Evolutionary conservation across 306 rosid genomes (phyloP).

Genomic region (Glycine latifolia): DNA sequence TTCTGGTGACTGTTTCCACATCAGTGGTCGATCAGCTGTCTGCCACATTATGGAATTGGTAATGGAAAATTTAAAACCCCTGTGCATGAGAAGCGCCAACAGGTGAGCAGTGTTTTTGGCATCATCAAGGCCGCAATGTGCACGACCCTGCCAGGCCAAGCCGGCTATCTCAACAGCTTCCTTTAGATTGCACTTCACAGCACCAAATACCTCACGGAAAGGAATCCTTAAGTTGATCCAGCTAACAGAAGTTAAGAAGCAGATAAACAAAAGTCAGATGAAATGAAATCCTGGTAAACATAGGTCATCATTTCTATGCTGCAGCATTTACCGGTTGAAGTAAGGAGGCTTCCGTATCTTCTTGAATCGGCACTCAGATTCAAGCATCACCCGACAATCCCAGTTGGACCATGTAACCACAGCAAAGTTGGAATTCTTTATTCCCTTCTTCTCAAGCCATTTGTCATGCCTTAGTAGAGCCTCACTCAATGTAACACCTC

Average conservation of each 20-base stretch:
- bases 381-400: slow-evolving; percentile 96
- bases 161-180: slow-evolving; percentile 94
- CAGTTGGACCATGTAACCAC: slow-evolving; percentile 98
- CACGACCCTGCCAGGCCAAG: slow-evolving; percentile 90
- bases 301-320: slow-evolving; percentile 26
- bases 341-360: slow-evolving; percentile 91
- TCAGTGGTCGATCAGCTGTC: slow-evolving; percentile 59
- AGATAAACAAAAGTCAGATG: slow-evolving; percentile 50
- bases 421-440: slow-evolving; percentile 84
- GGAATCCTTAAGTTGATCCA: slow-evolving; percentile 94
- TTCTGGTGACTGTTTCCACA: slow-evolving; percentile 71
- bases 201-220: slow-evolving; percentile 83
- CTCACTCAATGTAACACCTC: slow-evolving; percentile 86
- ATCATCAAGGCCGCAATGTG: slow-evolving; percentile 95
- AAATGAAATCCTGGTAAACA: slow-evolving; percentile 36
- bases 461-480: slow-evolving; percentile 95
- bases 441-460: slow-evolving; percentile 96
- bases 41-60: slow-evolving; percentile 79
- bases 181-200: slow-evolving; percentile 81
- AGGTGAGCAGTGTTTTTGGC: slow-evolving; percentile 92
- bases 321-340: slow-evolving; percentile 75
- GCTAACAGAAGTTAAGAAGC: slow-evolving; percentile 55
- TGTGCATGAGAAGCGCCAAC: slow-evolving; percentile 74
- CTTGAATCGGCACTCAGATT: slow-evolving; percentile 93
- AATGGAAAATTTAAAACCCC: slow-evolving; percentile 78